Evolutionary conservation across 225 moss, liverwort and hornwort genomes (phyloP).

Genomic region (Sphagnum contortum): DNA sequence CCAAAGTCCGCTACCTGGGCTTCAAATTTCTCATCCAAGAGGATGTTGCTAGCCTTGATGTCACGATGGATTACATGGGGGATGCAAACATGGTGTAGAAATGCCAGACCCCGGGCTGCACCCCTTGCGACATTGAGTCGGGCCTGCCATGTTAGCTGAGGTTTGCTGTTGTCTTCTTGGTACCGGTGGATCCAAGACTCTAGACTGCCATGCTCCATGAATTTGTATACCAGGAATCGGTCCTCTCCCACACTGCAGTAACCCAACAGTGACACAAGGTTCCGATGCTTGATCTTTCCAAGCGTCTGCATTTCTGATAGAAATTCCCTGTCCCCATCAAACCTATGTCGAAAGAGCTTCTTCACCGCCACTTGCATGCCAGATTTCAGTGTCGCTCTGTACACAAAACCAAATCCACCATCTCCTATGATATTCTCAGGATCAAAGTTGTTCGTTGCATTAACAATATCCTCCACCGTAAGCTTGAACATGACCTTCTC

Average conservation of each 20-base stretch:
- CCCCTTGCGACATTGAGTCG: constrained; percentile 75
- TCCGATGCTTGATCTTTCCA: constrained; percentile 75
- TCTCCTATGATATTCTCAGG: constrained; percentile 83
- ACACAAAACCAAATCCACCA: constrained; percentile 78
- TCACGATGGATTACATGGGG: constrained; percentile 84
- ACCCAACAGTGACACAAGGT: constrained; percentile 64
- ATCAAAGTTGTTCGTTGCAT: constrained; percentile 74
- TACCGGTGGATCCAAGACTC: constrained; percentile 64
- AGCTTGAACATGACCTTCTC: constrained; percentile 64
- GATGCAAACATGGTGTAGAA: constrained; percentile 78
- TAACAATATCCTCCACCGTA: constrained; percentile 62
- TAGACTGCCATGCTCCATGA: constrained; percentile 81
- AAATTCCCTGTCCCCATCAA: constrained; percentile 72
- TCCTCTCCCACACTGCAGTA: constrained; percentile 77
- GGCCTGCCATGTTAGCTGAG: constrained; percentile 55
- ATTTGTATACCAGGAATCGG: constrained; percentile 74
- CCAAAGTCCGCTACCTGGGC: constrained; percentile 83
- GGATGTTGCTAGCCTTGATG: constrained; percentile 79
- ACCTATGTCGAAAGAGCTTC: constrained; percentile 60
- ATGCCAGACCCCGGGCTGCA: constrained; percentile 63
- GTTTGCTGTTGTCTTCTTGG: constrained; percentile 64
- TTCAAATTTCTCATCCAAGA: constrained; percentile 69
- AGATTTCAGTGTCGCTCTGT: constrained; percentile 61
- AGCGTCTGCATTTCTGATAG: constrained; percentile 81
- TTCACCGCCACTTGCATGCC: constrained; percentile 73